Evolutionary conservation across 2,329 filamentous ascomycete species (phyloP).

Genomic region (Teratosphaeria nubilosa): DNA sequence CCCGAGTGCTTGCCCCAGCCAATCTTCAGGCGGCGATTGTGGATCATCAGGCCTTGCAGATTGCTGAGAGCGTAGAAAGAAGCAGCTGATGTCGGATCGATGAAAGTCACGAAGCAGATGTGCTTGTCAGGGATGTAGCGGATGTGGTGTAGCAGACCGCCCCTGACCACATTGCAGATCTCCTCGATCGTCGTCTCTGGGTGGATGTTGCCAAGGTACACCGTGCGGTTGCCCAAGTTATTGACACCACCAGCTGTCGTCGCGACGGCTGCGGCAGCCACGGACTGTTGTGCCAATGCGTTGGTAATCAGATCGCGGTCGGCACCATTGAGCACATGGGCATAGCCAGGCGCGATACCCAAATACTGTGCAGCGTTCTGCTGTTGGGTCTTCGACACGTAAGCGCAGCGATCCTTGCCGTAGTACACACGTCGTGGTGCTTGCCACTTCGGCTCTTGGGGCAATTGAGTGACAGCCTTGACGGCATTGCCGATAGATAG

Average conservation of each 20-base stretch:
- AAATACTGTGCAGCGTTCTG: slow-evolving; percentile 98
- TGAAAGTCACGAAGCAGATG: slow-evolving; percentile 99
- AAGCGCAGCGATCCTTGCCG: slow-evolving; percentile 95
- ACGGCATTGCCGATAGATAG: slow-evolving; percentile 95
- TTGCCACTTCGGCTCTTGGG: slow-evolving; percentile 95
- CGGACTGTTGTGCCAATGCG: slow-evolving; percentile 91
- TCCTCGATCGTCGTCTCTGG: slow-evolving; percentile 98
- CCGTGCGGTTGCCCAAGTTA: slow-evolving; percentile 93
- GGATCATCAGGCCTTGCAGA: slow-evolving; percentile 96
- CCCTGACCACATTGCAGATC: slow-evolving; percentile 97
- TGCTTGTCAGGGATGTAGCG: slow-evolving; percentile 99
- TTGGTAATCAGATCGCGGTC: slow-evolving; percentile 96
- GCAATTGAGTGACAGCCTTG: slow-evolving; percentile 93
- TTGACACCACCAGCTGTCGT: slow-evolving; percentile 94
- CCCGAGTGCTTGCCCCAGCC: slow-evolving; percentile 99
- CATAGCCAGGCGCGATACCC: slow-evolving; percentile 91
- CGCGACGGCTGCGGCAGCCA: slow-evolving; percentile 89
- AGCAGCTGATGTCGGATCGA: slow-evolving; percentile 92
- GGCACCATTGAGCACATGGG: slow-evolving; percentile 89
- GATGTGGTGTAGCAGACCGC: slow-evolving; percentile 91
- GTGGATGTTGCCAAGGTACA: slow-evolving; percentile 97
- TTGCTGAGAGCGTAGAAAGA: slow-evolving; percentile 98
- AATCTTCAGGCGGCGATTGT: slow-evolving; percentile 95
- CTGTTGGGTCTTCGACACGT: slow-evolving; percentile 98
- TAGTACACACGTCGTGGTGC: slow-evolving; percentile 93